phyloP scores from a whole-genome alignment of 2,329 filamentous ascomycete species.

The Ceratocystis cacaofunesta region DNA sequence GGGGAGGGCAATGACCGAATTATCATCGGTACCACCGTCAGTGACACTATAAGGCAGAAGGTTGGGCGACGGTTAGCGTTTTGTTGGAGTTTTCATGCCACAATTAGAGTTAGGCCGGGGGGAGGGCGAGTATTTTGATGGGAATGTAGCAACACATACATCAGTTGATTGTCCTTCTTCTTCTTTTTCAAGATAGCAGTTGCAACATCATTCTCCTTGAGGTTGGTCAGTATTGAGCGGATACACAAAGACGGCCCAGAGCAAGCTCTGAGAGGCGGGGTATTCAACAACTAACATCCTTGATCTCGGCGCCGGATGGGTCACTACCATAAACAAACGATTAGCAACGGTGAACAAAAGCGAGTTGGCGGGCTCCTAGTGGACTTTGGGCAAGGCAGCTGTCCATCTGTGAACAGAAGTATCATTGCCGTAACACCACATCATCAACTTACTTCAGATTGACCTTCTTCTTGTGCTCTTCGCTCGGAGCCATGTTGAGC shows the following conservation, averaged over 20 bases:
- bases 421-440: neutral
- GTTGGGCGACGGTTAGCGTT: no score
- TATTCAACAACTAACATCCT: conserved; percentile 45
- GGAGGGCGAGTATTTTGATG: neutral
- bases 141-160: conserved; percentile 42
- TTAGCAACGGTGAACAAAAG: conserved; percentile 22
- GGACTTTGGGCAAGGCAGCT: no score
- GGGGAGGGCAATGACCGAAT: conserved; percentile 95
- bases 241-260: neutral
- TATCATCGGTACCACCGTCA: conserved; percentile 97
- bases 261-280: neutral
- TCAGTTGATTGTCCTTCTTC: conserved; percentile 99
- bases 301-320: conserved; percentile 74
- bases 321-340: conserved; percentile 42
- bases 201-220: conserved; percentile 71
- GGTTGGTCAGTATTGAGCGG: conserved; percentile 23
- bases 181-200: conserved; percentile 99
- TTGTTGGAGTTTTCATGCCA: no score
- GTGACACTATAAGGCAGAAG: conserved; percentile 55
- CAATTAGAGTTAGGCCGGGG: neutral
- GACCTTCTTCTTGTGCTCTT: conserved; percentile 68
- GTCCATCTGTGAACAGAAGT: neutral
- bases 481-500: conserved; percentile 46
- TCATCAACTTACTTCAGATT: conserved; percentile 54
- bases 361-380: no score